Base-by-base conservation (phyloP, 2,329 filamentous ascomycete genomes). In the Bipolaris oryzae region DNA sequence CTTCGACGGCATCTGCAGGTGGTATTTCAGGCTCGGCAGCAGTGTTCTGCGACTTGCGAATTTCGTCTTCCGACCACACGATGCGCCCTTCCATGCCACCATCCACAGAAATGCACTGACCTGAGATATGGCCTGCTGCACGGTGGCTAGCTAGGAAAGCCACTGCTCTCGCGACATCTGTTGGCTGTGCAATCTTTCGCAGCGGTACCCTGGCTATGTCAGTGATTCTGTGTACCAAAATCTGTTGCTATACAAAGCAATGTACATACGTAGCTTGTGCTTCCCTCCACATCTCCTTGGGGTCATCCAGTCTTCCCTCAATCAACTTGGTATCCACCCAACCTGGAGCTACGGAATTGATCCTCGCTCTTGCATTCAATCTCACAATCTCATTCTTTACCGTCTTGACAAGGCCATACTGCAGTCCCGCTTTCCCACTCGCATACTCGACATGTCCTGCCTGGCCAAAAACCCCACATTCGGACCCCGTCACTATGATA, bases 361-460 rank as follows among this genome's bases (percentile, higher is more conserved):
- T 82, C 16, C 82, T 73, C 9, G 79, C 83, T 52, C 77, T 80
- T 0, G 71, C 64, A 53, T 85, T 84, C 51, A 85, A 64, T 9
- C 76, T 75, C 7, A 82, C 77, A 50, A 85, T 83, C 60, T 85
- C 82, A 52, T 84, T 83, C 72, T 84, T 84, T 10, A 85, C 80
- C 0, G 76, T 80, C 34, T 75, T 77, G 5, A 85, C 77, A 7
- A 85, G 74, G 0, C 81, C 82, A 69, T 84, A 84, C 59, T 84
- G 81, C 46, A 85, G 58, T 2, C 77, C 82, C 3, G 81, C 67
- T 52, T 74, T 70, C 1, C 82, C 81, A 41, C 76, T 77, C 6
- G 81, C 81, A 68, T 84, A 83, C 58, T 84, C 82, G 0, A 77
- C 74, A 66, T 83, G 80, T 0, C 79, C 80, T 15, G 78, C 80